Percentiles rank a stretch among this genome's conserved stretches.
Evolutionary conservation across 495 filamentous ascomycete genomes (phyloP).

Genomic region (Aspergillus campestris): DNA sequence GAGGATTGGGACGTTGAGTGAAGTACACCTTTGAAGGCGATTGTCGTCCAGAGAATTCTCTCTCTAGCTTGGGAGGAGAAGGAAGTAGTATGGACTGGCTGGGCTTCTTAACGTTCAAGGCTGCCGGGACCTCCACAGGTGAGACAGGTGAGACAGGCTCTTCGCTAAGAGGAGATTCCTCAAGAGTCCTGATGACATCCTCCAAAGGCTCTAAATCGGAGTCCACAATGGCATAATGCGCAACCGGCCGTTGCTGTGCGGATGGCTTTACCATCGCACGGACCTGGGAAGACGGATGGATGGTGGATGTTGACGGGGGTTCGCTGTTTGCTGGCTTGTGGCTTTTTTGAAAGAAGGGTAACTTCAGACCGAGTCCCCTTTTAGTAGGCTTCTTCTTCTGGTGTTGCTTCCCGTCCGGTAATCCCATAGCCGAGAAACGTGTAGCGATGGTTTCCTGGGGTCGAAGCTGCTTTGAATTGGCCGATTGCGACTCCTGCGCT

Average conservation of each 20-base stretch:
- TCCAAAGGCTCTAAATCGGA: constrained; percentile 61
- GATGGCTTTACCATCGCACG: constrained; percentile 34
- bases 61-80: constrained; percentile 42
- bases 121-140: constrained; percentile 23
- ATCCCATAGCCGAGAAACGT: too few species aligned
- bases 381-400: constrained; percentile 7
- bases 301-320: background rate
- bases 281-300: constrained; percentile 19
- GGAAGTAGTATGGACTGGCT: constrained; percentile 47
- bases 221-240: constrained; percentile 82
- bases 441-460: too few species aligned
- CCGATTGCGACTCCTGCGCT: too few species aligned
- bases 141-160: constrained; percentile 15
- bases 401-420: constrained; percentile 6
- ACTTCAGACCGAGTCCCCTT: constrained; percentile 46
- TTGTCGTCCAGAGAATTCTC: constrained; percentile 30
- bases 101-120: constrained; percentile 30
- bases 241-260: constrained; percentile 37
- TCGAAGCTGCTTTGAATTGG: too few species aligned
- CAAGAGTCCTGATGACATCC: constrained; percentile 55
- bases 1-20: constrained; percentile 15
- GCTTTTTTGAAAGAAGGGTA: constrained; percentile 74
- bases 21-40: constrained; percentile 38
- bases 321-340: constrained; percentile 11
- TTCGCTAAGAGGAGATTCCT: constrained; percentile 38